Conservation (phyloP, 2,329 filamentous ascomycete species). For the Cadophora gregata region DNA sequence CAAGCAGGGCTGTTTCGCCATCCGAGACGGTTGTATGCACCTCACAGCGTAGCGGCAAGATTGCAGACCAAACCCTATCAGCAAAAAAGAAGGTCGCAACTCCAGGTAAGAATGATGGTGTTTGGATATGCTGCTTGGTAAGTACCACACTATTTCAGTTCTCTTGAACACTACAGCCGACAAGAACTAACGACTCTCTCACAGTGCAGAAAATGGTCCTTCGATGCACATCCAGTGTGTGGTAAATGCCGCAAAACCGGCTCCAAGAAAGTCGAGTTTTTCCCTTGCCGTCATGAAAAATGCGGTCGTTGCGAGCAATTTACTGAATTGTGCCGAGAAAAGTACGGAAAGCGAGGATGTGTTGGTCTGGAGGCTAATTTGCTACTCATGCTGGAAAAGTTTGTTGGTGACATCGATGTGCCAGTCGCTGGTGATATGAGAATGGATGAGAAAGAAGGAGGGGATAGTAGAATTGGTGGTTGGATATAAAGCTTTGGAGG, state of each 20-base stretch:
- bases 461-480: too few relatives aligned
- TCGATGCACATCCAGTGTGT: neutral
- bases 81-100: neutral
- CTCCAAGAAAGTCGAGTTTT: neutral
- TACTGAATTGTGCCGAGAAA: neutral
- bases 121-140: conserved; percentile 11
- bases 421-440: too few relatives aligned
- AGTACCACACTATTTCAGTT: neutral
- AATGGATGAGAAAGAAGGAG: too few relatives aligned
- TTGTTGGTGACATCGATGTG: too few relatives aligned
- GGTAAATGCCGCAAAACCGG: neutral
- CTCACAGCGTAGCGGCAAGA: neutral
- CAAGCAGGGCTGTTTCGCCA: neutral
- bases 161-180: neutral
- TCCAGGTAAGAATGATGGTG: neutral
- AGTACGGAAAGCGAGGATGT: neutral
- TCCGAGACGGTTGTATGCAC: neutral
- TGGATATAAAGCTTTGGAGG: too few relatives aligned
- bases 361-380: too few relatives aligned
- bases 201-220: conserved; percentile 9
- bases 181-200: neutral
- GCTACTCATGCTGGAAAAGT: too few relatives aligned
- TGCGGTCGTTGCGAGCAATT: neutral
- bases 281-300: neutral
- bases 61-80: neutral